Percentiles rank a stretch among this genome's conserved stretches.
phyloP scores from a whole-genome alignment of 225 moss, liverwort and hornwort species.

The Neckera pumila region DNA sequence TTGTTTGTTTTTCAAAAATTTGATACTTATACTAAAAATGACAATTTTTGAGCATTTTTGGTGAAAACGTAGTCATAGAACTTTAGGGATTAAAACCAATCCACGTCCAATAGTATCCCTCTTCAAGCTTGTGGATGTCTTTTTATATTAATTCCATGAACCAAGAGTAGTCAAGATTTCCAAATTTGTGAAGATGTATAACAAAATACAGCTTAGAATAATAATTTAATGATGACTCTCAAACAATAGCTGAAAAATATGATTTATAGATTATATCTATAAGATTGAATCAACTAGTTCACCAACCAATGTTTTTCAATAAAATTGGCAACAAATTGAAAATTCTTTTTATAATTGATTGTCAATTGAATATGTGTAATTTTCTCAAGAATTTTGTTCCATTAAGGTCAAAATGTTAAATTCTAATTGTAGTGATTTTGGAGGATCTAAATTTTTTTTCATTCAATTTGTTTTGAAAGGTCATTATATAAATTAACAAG shows the following conservation, averaged over 20 bases:
- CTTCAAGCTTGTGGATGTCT: not conserved
- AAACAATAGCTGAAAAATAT: not conserved
- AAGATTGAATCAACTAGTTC: not conserved
- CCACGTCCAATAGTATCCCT: rapidly evolving
- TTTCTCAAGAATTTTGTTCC: not conserved
- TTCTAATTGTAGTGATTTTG: too few species aligned
- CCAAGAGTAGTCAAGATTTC: rapidly evolving
- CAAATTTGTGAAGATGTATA: not conserved
- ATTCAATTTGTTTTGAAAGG: too few species aligned
- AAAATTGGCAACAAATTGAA: not conserved
- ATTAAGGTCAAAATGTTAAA: not conserved
- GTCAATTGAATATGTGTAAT: not conserved
- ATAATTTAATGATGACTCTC: not conserved
- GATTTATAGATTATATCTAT: not conserved
- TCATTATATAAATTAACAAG: not conserved
- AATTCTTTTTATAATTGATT: not conserved
- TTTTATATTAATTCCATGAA: not conserved
- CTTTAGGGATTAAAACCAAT: too few species aligned
- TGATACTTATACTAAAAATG: too few species aligned
- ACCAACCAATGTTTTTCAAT: not conserved
- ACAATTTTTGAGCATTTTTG: too few species aligned
- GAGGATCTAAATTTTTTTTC: too few species aligned
- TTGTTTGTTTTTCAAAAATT: too few species aligned
- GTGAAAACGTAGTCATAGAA: too few species aligned
- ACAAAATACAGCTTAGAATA: not conserved